These are phyloP conservation scores for Zangia roseola DNA, from an alignment of 768 basidiomycete species.

Conservation along the genomic window DNA sequence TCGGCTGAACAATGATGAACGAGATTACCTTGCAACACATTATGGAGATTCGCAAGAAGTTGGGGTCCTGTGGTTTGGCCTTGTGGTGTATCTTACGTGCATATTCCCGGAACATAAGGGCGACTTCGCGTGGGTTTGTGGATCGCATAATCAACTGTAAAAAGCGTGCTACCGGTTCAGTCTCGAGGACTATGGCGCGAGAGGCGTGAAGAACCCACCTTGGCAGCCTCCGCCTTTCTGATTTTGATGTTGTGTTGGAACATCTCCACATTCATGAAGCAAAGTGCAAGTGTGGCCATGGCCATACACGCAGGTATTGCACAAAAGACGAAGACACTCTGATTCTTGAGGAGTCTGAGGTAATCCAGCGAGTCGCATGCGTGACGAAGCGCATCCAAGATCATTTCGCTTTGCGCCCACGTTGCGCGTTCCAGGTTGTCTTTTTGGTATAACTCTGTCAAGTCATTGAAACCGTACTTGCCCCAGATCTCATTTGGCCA, in stretches of 20 bases:
- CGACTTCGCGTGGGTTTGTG: conserved; percentile 89
- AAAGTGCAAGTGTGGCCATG: conserved; percentile 86
- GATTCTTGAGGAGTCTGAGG: conserved; percentile 80
- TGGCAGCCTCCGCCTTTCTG: conserved; percentile 84
- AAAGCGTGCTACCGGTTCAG: background rate
- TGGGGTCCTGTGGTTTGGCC: conserved; percentile 78
- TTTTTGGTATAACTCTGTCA: conserved; percentile 63
- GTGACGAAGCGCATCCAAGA: conserved; percentile 84
- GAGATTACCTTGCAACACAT: conserved; percentile 74
- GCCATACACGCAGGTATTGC: conserved; percentile 96
- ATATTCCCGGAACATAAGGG: conserved; percentile 82
- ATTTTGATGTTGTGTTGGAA: conserved; percentile 92
- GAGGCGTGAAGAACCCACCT: conserved; percentile 38
- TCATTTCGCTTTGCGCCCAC: conserved; percentile 86
- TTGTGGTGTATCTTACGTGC: conserved; percentile 81
- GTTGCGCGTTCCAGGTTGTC: conserved; percentile 63
- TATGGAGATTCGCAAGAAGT: conserved; percentile 77
- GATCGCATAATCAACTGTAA: conserved; percentile 85
- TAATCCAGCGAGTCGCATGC: conserved; percentile 87
- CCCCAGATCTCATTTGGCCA: conserved; percentile 96
- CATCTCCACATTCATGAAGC: conserved; percentile 91
- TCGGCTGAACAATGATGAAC: background rate
- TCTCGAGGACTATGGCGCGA: background rate
- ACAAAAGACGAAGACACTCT: conserved; percentile 93
- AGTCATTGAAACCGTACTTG: conserved; percentile 67